These are phyloP conservation scores for Pyrenochaeta sp. DNA, from an alignment of 2,329 filamentous ascomycete genomes.

Conservation along the genomic window DNA sequence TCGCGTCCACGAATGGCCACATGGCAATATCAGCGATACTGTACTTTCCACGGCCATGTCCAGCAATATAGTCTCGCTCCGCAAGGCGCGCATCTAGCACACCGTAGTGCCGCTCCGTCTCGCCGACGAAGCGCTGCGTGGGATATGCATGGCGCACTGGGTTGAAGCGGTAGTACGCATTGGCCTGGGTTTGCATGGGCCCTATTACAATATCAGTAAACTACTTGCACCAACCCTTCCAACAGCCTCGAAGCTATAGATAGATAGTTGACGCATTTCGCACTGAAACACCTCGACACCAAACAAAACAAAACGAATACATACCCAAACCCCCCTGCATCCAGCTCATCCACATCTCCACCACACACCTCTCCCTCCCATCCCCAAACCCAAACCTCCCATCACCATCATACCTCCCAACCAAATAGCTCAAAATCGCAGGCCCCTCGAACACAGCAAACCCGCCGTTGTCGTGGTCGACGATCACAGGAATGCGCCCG, in stretches of 20 bases:
- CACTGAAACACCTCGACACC: too few relatives aligned
- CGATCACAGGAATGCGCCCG: slow-evolving; percentile 66
- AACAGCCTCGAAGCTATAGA: too few relatives aligned
- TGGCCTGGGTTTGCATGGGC: slow-evolving; percentile 31
- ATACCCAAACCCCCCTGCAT: slow-evolving; percentile 23
- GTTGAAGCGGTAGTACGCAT: slow-evolving; percentile 35
- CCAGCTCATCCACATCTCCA: slow-evolving; percentile 68
- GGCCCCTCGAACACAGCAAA: slow-evolving; percentile 55
- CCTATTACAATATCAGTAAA: background rate
- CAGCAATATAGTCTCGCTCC: slow-evolving; percentile 46
- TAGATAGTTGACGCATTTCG: too few relatives aligned
- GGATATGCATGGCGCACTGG: slow-evolving; percentile 46
- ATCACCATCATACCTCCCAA: slow-evolving; percentile 48
- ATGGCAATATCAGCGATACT: slow-evolving; percentile 50
- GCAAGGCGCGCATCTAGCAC: slow-evolving; percentile 45
- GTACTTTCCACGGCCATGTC: slow-evolving; percentile 49
- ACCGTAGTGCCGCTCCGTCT: slow-evolving; percentile 49
- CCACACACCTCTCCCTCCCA: slow-evolving; percentile 48
- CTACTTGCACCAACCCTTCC: background rate
- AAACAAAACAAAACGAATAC: background rate
- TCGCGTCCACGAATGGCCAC: slow-evolving; percentile 48
- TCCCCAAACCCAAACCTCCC: slow-evolving; percentile 50
- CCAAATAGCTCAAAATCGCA: slow-evolving; percentile 49
- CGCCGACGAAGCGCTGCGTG: slow-evolving; percentile 48
- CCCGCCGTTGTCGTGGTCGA: slow-evolving; percentile 66